Conservation (phyloP, 129 eudicot species). For the Heracleum sosnowskyi region DNA sequence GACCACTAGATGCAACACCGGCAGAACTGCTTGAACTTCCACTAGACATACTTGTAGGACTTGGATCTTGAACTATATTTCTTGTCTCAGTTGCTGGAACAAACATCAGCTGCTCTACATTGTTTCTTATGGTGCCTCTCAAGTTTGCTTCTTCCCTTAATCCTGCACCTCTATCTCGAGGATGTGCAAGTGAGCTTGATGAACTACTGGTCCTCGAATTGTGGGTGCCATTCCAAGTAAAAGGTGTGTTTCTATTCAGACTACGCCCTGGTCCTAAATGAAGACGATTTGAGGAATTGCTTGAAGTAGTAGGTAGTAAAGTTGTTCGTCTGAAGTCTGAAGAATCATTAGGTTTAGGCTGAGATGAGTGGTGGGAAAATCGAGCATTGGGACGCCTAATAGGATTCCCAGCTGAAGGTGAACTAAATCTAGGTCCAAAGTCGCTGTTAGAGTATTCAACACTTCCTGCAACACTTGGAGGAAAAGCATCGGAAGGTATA, state of each 20-base stretch:
- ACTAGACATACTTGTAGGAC: conserved; percentile 42
- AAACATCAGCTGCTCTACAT: conserved; percentile 23
- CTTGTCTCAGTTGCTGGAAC: conserved; percentile 40
- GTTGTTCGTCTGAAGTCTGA: conserved; percentile 35
- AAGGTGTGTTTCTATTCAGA: conserved; percentile 33
- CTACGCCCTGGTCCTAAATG: conserved; percentile 26
- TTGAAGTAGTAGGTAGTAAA: conserved; percentile 21
- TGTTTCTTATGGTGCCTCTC: conserved; percentile 44
- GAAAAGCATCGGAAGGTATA: conserved; percentile 18
- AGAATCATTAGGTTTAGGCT: conserved; percentile 30
- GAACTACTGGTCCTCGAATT: conserved; percentile 39
- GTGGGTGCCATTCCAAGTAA: conserved; percentile 36
- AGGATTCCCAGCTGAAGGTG: conserved; percentile 22
- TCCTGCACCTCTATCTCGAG: conserved; percentile 35
- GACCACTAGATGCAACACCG: conserved; percentile 35
- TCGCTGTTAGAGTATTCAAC: conserved; percentile 40
- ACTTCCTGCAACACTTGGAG: conserved; percentile 21
- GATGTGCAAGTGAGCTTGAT: conserved; percentile 23
- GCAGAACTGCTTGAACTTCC: conserved; percentile 32
- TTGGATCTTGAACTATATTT: conserved; percentile 47
- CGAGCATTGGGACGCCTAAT: conserved; percentile 27
- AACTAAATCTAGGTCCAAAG: conserved; percentile 20
- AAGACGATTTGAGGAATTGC: conserved; percentile 26
- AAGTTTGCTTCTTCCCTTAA: conserved; percentile 24
- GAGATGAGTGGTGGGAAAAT: conserved; percentile 22